phyloP scores from a whole-genome alignment of 192 early-diverging fungal genomes.

The Oehlia diaphana region DNA sequence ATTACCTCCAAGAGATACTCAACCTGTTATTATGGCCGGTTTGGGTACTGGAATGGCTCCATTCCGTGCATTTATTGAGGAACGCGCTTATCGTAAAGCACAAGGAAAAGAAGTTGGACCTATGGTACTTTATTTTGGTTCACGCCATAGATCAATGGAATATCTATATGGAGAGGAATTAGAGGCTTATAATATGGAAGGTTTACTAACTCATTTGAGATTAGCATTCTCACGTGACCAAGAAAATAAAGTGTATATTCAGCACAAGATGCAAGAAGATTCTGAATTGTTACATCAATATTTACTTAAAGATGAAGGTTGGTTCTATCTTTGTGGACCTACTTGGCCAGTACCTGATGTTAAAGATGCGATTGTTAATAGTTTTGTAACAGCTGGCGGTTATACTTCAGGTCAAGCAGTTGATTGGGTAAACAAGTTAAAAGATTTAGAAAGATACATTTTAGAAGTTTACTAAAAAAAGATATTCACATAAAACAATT shows the following conservation, averaged over 20 bases:
- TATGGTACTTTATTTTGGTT: conserved; percentile 96
- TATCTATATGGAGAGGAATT: conserved; percentile 97
- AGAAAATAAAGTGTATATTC: conserved; percentile 92
- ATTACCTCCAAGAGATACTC: conserved; percentile 73
- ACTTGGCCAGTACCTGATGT: conserved; percentile 97
- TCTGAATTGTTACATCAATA: conserved; percentile 68
- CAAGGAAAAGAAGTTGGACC: conserved; percentile 84
- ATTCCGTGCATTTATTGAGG: conserved; percentile 96
- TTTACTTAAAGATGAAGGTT: conserved; percentile 74
- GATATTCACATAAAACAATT: too few relatives aligned
- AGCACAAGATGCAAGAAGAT: conserved; percentile 93
- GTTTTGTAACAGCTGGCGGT: conserved; percentile 64
- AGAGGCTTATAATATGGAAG: conserved; percentile 91
- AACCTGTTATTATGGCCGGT: conserved; percentile 96
- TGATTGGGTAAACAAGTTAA: conserved; percentile 82
- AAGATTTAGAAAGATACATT: conserved; percentile 90
- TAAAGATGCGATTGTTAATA: conserved; percentile 82
- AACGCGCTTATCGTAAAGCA: conserved; percentile 78
- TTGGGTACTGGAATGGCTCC: conserved; percentile 98
- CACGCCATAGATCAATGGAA: conserved; percentile 89
- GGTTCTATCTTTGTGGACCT: conserved; percentile 97
- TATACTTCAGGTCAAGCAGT: conserved; percentile 63
- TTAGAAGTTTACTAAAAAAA: conserved; percentile 79
- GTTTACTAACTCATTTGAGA: conserved; percentile 83
- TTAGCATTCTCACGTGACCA: conserved; percentile 96